Percentiles rank a stretch among this genome's conserved stretches.
Evolutionary conservation across 305 asterid species (phyloP).

Genomic region (Caryopteris hybrid): DNA sequence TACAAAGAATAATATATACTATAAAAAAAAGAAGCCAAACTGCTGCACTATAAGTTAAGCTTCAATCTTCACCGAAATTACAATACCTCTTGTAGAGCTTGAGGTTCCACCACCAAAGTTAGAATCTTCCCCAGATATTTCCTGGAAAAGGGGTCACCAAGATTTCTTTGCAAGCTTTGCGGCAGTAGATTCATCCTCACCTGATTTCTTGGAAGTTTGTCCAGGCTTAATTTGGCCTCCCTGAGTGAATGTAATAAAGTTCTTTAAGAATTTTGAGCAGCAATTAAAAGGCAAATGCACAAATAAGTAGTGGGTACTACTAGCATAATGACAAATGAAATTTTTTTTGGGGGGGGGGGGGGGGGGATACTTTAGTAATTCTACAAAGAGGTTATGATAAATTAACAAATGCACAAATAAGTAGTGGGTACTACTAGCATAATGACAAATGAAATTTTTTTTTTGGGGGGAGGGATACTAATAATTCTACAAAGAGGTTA

Average conservation of each 20-base stretch:
- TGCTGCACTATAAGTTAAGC: constrained; percentile 3
- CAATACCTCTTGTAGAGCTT: constrained; percentile 5
- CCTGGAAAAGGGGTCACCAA: constrained; percentile 37
- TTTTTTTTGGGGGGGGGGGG: neutral
- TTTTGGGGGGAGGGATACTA: too few species aligned
- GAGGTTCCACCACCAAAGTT: neutral
- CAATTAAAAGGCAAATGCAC: neutral
- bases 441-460: too few species aligned
- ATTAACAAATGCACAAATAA: neutral
- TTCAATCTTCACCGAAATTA: constrained; percentile 14
- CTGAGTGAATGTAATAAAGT: constrained; percentile 30
- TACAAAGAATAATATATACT: neutral
- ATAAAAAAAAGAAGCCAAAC: neutral
- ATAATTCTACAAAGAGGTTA: neutral
- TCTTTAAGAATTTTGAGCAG: neutral
- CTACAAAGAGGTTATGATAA: neutral
- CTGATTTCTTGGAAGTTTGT: constrained; percentile 40
- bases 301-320: neutral
- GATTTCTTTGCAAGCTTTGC: constrained; percentile 26
- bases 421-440: too few species aligned
- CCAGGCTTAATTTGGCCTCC: constrained; percentile 51
- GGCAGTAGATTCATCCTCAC: constrained; percentile 34
- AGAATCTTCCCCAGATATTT: constrained; percentile 26
- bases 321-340: neutral
- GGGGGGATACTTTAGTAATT: too few species aligned